These are phyloP conservation scores for Lipomyces anomalus DNA, from an alignment of 805 yeast species.

Conservation along the genomic window DNA sequence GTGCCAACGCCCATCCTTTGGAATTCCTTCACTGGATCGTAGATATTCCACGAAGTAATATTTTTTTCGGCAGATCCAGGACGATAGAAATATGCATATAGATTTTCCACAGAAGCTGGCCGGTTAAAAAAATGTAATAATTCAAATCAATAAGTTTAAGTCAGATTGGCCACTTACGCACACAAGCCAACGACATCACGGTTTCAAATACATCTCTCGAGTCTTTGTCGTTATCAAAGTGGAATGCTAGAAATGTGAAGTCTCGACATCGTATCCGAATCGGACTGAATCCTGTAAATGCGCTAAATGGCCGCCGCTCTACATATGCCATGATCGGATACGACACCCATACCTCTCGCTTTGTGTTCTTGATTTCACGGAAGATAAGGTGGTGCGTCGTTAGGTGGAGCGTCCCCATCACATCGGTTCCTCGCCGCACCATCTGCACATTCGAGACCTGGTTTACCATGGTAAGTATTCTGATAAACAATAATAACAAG, in stretches of 20 bases:
- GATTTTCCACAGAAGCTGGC: constrained; percentile 41
- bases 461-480: constrained; percentile 25
- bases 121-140: constrained; percentile 2
- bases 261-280: constrained; percentile 76
- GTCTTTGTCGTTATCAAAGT: constrained; percentile 52
- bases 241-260: constrained; percentile 73
- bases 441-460: constrained; percentile 48
- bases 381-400: constrained; percentile 75
- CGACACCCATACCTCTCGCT: constrained; percentile 77
- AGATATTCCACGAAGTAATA: constrained; percentile 68
- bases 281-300: constrained; percentile 38
- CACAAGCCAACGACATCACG: constrained; percentile 58
- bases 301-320: constrained; percentile 37
- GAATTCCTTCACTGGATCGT: constrained; percentile 59
- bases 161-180: constrained; percentile 29
- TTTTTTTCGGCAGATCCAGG: constrained; percentile 66
- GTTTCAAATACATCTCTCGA: constrained; percentile 71
- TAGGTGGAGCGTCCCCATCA: constrained; percentile 58
- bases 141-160: too few species aligned
- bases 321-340: constrained; percentile 68
- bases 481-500: constrained; percentile 7
- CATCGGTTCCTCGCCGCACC: constrained; percentile 51
- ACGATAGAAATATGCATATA: constrained; percentile 77
- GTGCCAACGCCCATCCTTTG: constrained; percentile 56
- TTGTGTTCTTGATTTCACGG: constrained; percentile 29